Evolutionary conservation across 2,329 filamentous ascomycete species (phyloP).

Genomic region (Fusarium hostae): DNA sequence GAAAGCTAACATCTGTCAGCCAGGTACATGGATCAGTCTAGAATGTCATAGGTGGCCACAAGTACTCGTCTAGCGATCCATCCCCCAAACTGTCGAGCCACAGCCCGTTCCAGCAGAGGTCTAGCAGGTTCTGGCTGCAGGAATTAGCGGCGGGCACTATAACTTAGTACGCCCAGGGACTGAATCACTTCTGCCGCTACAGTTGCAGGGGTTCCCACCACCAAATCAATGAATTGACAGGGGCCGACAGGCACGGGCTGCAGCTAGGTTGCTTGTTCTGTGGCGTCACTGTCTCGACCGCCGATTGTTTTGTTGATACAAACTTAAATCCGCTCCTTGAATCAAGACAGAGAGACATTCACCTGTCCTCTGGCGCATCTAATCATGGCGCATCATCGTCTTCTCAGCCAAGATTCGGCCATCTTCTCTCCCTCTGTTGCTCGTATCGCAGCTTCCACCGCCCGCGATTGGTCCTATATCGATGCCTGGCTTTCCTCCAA

Average conservation of each 20-base stretch:
- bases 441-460: slow-evolving; percentile 80
- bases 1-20: slow-evolving; percentile 35
- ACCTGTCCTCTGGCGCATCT: not conserved
- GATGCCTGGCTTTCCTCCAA: slow-evolving; percentile 83
- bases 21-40: slow-evolving; percentile 3
- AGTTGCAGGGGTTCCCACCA: slow-evolving; percentile 2
- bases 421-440: slow-evolving; percentile 76
- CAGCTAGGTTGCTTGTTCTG: not conserved
- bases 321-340: not conserved
- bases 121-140: not conserved
- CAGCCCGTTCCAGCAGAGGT: not conserved
- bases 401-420: slow-evolving; percentile 52
- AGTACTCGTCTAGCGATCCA: slow-evolving; percentile 29
- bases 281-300: slow-evolving; percentile 28
- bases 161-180: slow-evolving; percentile 14
- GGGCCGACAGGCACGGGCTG: slow-evolving; percentile 1
- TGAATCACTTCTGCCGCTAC: slow-evolving; percentile 4
- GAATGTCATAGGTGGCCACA: slow-evolving; percentile 15
- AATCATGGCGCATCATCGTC: slow-evolving; percentile 42
- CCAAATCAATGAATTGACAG: not conserved
- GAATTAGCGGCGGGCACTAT: slow-evolving; percentile 41
- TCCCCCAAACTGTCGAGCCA: not conserved
- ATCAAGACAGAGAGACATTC: not conserved
- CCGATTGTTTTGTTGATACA: slow-evolving; percentile 4
- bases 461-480: slow-evolving; percentile 91